phyloP scores from a whole-genome alignment of 495 filamentous ascomycete genomes.

The Penicillium cinerascens region DNA sequence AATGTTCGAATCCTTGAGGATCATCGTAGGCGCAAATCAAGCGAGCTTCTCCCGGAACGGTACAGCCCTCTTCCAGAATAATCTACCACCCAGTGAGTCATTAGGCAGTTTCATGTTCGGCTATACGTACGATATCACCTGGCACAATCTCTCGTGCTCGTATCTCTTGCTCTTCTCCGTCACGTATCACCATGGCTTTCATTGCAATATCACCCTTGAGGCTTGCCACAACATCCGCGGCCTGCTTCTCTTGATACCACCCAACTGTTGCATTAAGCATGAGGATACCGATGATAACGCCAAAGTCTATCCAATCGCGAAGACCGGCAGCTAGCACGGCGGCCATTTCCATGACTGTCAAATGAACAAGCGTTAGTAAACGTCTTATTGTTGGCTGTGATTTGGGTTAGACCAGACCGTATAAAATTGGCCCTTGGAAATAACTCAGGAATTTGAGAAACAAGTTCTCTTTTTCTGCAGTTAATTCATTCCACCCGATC shows the following conservation, averaged over 20 bases:
- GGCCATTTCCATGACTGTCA: constrained; percentile 85
- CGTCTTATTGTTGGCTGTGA: no score
- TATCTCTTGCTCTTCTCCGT: constrained; percentile 62
- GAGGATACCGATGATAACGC: no score
- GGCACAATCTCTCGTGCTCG: constrained; percentile 73
- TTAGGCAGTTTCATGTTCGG: constrained; percentile 29
- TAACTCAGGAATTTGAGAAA: constrained; percentile 69
- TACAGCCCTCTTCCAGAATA: no score
- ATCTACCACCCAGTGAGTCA: no score
- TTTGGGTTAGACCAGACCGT: no score
- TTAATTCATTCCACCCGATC: constrained; percentile 75
- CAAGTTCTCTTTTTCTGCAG: constrained; percentile 69
- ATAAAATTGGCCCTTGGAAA: constrained; percentile 77
- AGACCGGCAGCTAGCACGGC: constrained; percentile 67
- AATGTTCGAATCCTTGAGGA: no score
- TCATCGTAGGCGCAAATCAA: no score
- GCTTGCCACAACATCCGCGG: constrained; percentile 74
- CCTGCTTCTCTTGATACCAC: constrained; percentile 84
- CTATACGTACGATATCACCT: constrained; percentile 65
- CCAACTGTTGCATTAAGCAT: constrained; percentile 73
- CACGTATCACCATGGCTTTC: constrained; percentile 64
- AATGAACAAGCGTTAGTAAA: constrained; percentile 22
- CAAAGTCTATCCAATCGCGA: constrained; percentile 82
- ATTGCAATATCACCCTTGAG: constrained; percentile 80
- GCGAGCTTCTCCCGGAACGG: no score